Base-by-base conservation (phyloP, 805 yeast species). In the Ascoidea asiatica region DNA sequence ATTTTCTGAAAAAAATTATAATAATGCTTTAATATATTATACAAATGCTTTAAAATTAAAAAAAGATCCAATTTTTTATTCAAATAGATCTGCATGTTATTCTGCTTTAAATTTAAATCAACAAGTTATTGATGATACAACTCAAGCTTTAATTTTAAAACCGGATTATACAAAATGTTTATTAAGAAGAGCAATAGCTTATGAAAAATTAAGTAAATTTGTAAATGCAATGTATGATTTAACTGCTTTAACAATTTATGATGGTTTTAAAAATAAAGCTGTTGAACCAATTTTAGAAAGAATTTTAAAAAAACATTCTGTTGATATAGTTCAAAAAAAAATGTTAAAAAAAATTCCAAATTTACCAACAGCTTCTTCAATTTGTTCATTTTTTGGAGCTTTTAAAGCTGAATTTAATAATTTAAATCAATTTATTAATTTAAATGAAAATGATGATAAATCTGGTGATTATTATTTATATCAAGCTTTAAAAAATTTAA, bases 11-110 rank as follows among this genome's bases (percentile, higher is more conserved):
- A 81, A 84, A 64, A 68, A 81, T 44, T 84, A 71, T 57, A 72
- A 76, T 44, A 70, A 72, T n/a, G 97, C 97, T 39, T 75, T 88
- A 55, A 76, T 73, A 40, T 81, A 72, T 62, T 92, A 92, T 68
- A 62, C 85, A 39, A 76, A 74, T 46, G 97, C 98, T 8, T 69
- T 92, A 53, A 59, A 69, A 44, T 70, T 86, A 57, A 81, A 81
- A 59, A 64, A 71, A 53, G 97, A 92, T 63, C 88, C 97, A 4
- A 83, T 89, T 35, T 92, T 75, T 66, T 90, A 81, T 67, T 87
- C 97, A 49, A 92, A 92, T 70, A 79, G 97, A 65, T 88, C 97
- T 22, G 98, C 98, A 17, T 90, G 96, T 65, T 84, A 84, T 65
- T 83, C 89, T 43, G 86, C 94, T 6, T 68, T 85, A 52, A 75